phyloP scores from a whole-genome alignment of 1,284 basidiomycete species.

The Cutaneotrichosporon sp. region DNA sequence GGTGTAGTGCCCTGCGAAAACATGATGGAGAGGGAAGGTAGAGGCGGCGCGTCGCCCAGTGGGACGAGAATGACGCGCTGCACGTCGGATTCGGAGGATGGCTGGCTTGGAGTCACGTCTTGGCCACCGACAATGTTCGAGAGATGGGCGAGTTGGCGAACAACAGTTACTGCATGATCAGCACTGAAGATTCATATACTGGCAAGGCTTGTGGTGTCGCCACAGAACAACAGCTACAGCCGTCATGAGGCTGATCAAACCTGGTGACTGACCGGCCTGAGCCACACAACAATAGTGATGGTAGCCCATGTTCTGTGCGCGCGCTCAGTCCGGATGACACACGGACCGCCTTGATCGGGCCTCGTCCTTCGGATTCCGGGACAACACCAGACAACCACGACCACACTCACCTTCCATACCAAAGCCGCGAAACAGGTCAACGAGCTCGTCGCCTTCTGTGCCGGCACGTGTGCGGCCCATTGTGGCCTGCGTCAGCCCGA shows the following conservation, averaged over 20 bases:
- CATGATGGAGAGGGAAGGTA: constrained; percentile 44
- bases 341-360: no score
- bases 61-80: constrained; percentile 44
- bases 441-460: constrained; percentile 46
- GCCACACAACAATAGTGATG: background rate
- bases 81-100: background rate
- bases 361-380: no score
- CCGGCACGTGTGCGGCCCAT: constrained; percentile 26
- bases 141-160: constrained; percentile 36
- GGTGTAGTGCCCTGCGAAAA: constrained; percentile 43
- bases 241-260: background rate
- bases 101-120: constrained; percentile 1
- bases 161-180: constrained; percentile 29
- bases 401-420: constrained; percentile 44
- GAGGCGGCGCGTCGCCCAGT: constrained; percentile 39
- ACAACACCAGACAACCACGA: background rate
- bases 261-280: background rate
- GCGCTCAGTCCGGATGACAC: no score
- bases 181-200: no score
- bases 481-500: constrained; percentile 10
- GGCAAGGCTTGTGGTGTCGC: no score
- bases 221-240: no score
- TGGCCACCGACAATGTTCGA: constrained; percentile 19
- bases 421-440: constrained; percentile 34
- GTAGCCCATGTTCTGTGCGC: background rate